Evolutionary conservation across 345 rosid genomes (phyloP), one percentile per base, ranked within the genome.

Genomic region (Gossypium rotundifolium): DNA sequence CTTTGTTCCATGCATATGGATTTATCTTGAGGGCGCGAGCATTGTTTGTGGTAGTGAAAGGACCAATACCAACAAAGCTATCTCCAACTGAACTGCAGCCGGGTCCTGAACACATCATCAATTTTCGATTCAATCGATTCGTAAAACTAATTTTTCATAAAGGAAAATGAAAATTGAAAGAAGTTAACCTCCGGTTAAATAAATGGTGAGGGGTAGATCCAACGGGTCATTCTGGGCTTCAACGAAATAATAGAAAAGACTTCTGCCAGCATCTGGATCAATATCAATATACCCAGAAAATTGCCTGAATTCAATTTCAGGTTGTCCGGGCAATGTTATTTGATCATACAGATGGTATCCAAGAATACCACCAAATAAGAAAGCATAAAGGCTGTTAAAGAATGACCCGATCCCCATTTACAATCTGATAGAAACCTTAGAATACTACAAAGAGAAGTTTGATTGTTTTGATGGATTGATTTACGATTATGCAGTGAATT

Each of bases 241-340:
- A 5, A 69, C 57, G 2, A 68, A 68, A 68, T 68, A 44, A n/a
- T 68, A 68, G 12, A 68, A 68, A 27, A 48, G 57, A 12, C 72
- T 68, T 23, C n/a, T 48, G 0, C 40, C 11, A 48, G 53, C 7
- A 9, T 22, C 9, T 14, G 3, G 2, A 20, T 25, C 72, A 44
- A 68, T 7, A 3, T 48, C 33, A 25, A 68, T 51, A 3, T 23
- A 68, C 2, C 72, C 72, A 51, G 42, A 48, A 51, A 68, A 68
- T 22, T 68, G 72, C 20, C 20, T 23, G 53, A 48, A 68, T 2
- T 5, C 9, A 48, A 48, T 57, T 7, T 4, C 1, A 20, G 72
- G 72, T 22, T 68, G 72, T 68, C 72, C 72, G 3, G 58, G 72
- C 20, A 68, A 11, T 22, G 23, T 27, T 1, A 46, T 42, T 33